Evolutionary conservation across 192 early-diverging fungal species (phyloP).

Genomic region (Geosiphon pyriformis): DNA sequence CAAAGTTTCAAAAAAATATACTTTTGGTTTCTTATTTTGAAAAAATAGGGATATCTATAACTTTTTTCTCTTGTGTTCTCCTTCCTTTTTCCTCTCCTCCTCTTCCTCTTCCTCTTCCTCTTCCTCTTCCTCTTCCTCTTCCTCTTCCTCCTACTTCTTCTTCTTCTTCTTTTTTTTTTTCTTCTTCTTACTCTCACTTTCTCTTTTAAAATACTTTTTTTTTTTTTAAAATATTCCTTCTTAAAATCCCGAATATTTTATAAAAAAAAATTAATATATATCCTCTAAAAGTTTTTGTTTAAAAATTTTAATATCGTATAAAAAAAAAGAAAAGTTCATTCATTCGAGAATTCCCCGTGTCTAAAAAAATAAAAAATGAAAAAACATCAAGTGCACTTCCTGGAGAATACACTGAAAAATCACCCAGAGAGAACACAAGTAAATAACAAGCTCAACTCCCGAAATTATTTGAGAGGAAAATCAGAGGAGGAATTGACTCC

Average conservation of each 20-base stretch:
- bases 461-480: background rate
- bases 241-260: background rate
- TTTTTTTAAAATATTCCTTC: background rate
- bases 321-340: background rate
- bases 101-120: too few relatives aligned
- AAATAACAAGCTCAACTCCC: background rate
- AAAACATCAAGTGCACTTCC: background rate
- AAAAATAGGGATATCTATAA: too few relatives aligned
- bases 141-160: too few relatives aligned
- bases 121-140: too few relatives aligned
- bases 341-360: background rate
- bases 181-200: constrained; percentile 1
- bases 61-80: too few relatives aligned
- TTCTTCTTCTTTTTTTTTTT: constrained; percentile 2
- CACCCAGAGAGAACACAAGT: background rate
- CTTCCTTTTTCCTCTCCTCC: too few relatives aligned
- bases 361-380: background rate
- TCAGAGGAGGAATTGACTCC: background rate
- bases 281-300: too few relatives aligned
- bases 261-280: too few relatives aligned
- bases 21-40: too few relatives aligned
- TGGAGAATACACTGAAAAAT: background rate
- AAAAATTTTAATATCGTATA: background rate
- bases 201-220: background rate
- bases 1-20: too few relatives aligned